Conservation (phyloP, 331 rosid genomes). For the Pyracantha coccinea region DNA sequence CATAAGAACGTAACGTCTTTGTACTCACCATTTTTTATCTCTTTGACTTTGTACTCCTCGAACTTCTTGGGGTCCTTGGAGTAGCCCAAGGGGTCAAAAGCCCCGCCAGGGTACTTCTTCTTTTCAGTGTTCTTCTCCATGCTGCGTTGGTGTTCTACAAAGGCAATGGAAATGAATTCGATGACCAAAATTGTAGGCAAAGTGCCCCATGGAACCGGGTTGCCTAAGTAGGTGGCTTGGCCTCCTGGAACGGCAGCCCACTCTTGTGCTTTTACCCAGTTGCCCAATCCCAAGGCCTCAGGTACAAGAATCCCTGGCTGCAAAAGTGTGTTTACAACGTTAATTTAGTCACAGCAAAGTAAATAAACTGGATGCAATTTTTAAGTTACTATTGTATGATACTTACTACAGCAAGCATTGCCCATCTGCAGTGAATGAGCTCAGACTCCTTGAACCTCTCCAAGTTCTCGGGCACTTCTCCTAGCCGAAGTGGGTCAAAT, state of each 20-base stretch:
- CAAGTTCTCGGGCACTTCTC: constrained; percentile 91
- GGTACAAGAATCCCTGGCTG: constrained; percentile 97
- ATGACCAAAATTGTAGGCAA: constrained; percentile 86
- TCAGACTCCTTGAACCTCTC: constrained; percentile 98
- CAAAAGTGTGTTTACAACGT: background rate
- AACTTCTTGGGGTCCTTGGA: constrained; percentile 87
- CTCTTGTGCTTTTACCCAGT: constrained; percentile 97
- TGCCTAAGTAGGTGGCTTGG: constrained; percentile 90
- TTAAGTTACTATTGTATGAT: background rate
- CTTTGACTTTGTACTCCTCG: constrained; percentile 85
- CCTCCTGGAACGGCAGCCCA: constrained; percentile 99
- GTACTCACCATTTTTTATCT: constrained; percentile 68
- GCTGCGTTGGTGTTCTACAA: constrained; percentile 97
- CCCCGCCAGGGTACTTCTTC: constrained; percentile 99
- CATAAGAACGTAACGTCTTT: too few species aligned
- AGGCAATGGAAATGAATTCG: constrained; percentile 80
- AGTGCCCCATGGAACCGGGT: constrained; percentile 99
- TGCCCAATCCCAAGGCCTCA: constrained; percentile 92
- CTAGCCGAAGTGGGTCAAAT: constrained; percentile 92
- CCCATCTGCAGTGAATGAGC: constrained; percentile 99
- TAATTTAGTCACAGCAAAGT: background rate
- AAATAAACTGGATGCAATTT: background rate
- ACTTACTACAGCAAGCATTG: constrained; percentile 99
- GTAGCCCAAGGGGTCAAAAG: constrained; percentile 96
- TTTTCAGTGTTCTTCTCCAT: constrained; percentile 93